Evolutionary conservation across 345 rosid species (phyloP), one percentile per base, ranked within the genome.

Genomic region (Hirschfeldia incana): DNA sequence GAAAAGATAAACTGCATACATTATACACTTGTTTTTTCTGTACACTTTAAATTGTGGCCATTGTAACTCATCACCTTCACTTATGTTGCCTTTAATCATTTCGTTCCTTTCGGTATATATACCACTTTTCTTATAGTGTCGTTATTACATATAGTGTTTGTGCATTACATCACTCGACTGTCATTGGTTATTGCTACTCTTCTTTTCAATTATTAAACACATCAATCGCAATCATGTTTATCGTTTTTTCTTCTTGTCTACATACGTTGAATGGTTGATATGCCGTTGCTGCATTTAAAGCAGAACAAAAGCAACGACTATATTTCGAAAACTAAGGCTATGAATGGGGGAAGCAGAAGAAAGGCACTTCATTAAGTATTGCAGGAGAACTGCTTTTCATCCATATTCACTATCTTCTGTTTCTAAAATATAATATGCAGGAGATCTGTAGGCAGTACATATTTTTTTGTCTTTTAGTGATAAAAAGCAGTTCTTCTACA

Each of bases 61-160:
- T 70, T 75, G 78, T 75, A 70, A 75, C 76, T 71, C 57, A 49
- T 63, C 63, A 63, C 39, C 21, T 74, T 67, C 78, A 64, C 72
- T 80, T 75, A 65, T 70, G 72, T 58, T 75, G 64, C 83, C 76
- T 75, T 80, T 70, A 80, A 80, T 80, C 79, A 80, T 80, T 80
- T 71, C 70, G 37, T 26, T 80, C 58, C 76, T 75, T 65, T 70
- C n/a, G 60, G 65, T 55, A 73, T 74, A 21, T 21, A 21, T 21
- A 33, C 53, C 78, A 30, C 81, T 78, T 72, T 78, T 21, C 57
- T 39, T 17, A 65, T 29, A 30, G 29, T 37, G 71, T 71, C 46
- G 66, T 65, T 66, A 67, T 78, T 60, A 60, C 2, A 46, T 49
- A 66, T 67, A 61, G 15, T 68, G 36, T 79, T 7, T 73, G 16